A percentile compares a stretch with the other conserved stretches of the same genome.
These are phyloP conservation scores for Tuber borchii DNA, from an alignment of 495 filamentous ascomycete genomes.

Conservation along the genomic window DNA sequence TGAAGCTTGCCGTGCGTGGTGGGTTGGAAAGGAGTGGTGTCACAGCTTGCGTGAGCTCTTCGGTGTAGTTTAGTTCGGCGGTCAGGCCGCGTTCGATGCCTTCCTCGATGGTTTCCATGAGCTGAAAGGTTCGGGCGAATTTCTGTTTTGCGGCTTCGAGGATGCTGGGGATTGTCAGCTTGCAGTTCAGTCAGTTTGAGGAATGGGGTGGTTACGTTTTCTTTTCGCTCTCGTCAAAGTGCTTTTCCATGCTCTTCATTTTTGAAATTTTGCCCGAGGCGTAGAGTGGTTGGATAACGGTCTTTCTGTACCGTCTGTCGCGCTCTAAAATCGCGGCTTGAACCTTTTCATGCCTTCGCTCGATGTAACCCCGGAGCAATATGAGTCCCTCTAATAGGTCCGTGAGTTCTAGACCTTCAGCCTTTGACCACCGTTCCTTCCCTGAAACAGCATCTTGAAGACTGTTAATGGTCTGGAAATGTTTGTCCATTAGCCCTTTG, in stretches of 20 bases:
- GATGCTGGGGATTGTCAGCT: conserved; percentile 18
- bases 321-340: conserved; percentile 41
- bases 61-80: conserved; percentile 37
- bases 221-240: conserved; percentile 45
- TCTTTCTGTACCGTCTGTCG: conserved; percentile 43
- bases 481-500: conserved; percentile 36
- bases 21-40: conserved; percentile 26
- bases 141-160: conserved; percentile 25
- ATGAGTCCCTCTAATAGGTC: conserved; percentile 38
- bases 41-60: conserved; percentile 36
- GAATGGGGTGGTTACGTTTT: conserved; percentile 29
- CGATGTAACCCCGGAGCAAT: conserved; percentile 33
- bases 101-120: conserved; percentile 40
- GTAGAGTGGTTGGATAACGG: conserved; percentile 44
- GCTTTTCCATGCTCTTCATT: conserved; percentile 45
- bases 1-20: conserved; percentile 7
- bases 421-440: conserved; percentile 33
- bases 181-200: not conserved
- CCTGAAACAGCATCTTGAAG: conserved; percentile 23
- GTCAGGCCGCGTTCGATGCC: conserved; percentile 41
- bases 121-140: conserved; percentile 27
- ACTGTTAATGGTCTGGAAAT: conserved; percentile 17
- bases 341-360: conserved; percentile 42
- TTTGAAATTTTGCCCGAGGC: conserved; percentile 41
- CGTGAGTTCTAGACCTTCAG: conserved; percentile 20